Base-by-base conservation (phyloP, 208 protist genomes). In the Porcisia hertigi region DNA sequence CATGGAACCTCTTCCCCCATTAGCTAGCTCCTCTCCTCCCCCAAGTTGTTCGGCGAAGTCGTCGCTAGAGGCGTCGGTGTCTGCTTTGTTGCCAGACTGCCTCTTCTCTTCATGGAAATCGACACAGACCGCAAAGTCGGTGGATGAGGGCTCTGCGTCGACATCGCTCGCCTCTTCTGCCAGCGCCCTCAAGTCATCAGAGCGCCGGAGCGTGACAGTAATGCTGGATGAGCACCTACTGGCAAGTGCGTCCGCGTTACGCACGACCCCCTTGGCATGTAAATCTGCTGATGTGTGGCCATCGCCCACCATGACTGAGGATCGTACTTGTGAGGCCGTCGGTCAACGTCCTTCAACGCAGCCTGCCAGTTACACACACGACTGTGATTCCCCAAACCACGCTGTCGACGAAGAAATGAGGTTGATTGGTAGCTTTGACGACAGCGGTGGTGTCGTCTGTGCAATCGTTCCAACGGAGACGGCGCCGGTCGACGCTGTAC, bases 151-250 rank as follows among this genome's bases (percentile, higher is more conserved):
- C 6, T 52, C 64, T 14, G 43, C 64, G 43, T 54, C 66, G 4
- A 39, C 30, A 7, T 12, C 16, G 6, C 47, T 20, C 3, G 18
- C 34, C 2, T 30, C 23, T 34, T 45, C 2, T 18, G 23, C 30
- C 3, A 62, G 53, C 36, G 2, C 53, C 8, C 41, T 47, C 3
- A 0, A 9, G 25, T 76, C 55, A 16, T 43, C 9, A 3, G 71
- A 71, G 64, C 62, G 70, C 16, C 77, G 71, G 45, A 81, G 77
- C 64, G 30, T 76, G 18, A 76, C 70, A 2, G 77, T 76, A 23
- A 53, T 43, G 25, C 71, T 72, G 54, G 70, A 76, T 54, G 30
- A 47, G 11, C 69, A 74, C 49, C 58, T 62, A 20, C 62, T 60
- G 39, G 64, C 34, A 6, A 70, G 16, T 39, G 7, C 14, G 25